Evolutionary conservation across 2,329 filamentous ascomycete species (phyloP).

Genomic region (Hymenoscyphus salicellus): DNA sequence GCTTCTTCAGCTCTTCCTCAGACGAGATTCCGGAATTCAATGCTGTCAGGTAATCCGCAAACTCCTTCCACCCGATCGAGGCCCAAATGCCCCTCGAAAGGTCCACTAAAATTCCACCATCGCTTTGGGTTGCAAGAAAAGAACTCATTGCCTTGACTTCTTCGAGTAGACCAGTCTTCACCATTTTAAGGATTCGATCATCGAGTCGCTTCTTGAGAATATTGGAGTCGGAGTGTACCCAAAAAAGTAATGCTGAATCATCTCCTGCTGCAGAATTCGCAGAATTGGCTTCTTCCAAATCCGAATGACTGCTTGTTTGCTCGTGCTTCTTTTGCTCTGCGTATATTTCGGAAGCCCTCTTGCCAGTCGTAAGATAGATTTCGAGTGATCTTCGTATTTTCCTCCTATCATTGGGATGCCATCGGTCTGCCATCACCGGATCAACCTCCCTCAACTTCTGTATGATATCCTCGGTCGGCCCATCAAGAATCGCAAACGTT

Average conservation of each 20-base stretch:
- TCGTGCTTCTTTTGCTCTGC: constrained; percentile 62
- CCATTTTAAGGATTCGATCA: constrained; percentile 78
- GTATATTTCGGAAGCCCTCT: constrained; percentile 81
- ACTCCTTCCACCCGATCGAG: constrained; percentile 93
- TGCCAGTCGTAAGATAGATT: constrained; percentile 82
- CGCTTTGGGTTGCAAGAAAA: constrained; percentile 44
- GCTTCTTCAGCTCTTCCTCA: constrained; percentile 46
- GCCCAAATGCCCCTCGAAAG: constrained; percentile 87
- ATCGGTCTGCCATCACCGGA: constrained; percentile 81
- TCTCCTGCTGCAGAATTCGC: background rate
- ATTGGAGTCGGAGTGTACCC: constrained; percentile 75
- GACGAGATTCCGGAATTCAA: constrained; percentile 35
- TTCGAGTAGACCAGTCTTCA: constrained; percentile 60
- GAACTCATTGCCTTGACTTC: constrained; percentile 56
- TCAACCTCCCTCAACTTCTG: constrained; percentile 75
- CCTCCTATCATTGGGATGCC: constrained; percentile 89
- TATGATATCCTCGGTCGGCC: constrained; percentile 68
- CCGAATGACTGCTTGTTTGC: constrained; percentile 34
- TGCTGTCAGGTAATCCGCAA: constrained; percentile 66
- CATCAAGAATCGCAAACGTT: constrained; percentile 68
- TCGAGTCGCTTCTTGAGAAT: constrained; percentile 69
- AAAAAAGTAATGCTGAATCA: constrained; percentile 60
- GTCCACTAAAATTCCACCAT: constrained; percentile 58
- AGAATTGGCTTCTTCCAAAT: constrained; percentile 8
- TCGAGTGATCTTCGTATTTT: constrained; percentile 89